These are phyloP conservation scores for Ceratocystis cubensis DNA, from an alignment of 2,329 filamentous ascomycete genomes.

Conservation along the genomic window DNA sequence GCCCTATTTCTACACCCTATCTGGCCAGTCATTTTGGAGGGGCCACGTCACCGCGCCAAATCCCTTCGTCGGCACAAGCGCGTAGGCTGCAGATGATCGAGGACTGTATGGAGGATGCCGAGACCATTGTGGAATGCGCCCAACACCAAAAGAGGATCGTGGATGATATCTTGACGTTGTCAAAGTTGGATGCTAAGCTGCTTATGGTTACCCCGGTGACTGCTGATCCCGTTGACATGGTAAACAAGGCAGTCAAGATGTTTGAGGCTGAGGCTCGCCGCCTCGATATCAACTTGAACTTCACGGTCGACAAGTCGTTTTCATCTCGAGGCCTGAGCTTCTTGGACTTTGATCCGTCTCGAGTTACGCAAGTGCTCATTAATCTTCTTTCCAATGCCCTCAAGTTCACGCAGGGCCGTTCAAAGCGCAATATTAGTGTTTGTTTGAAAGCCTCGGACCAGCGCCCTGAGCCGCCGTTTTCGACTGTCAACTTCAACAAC, in stretches of 20 bases:
- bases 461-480: constrained; percentile 31
- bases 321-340: constrained; percentile 46
- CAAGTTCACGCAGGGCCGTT: constrained; percentile 61
- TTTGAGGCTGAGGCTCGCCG: constrained; percentile 63
- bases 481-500: constrained; percentile 46
- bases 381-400: constrained; percentile 71
- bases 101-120: constrained; percentile 57
- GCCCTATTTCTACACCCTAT: background rate
- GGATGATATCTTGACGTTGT: constrained; percentile 62
- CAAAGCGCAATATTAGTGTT: constrained; percentile 42
- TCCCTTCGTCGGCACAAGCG: background rate
- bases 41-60: constrained; percentile 11
- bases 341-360: constrained; percentile 57
- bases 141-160: constrained; percentile 70
- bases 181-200: constrained; percentile 64
- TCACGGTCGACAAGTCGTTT: constrained; percentile 51
- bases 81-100: constrained; percentile 15
- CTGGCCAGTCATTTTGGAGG: background rate
- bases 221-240: constrained; percentile 53
- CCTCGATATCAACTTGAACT: constrained; percentile 53
- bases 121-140: constrained; percentile 65
- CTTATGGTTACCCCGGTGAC: constrained; percentile 59
- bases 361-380: constrained; percentile 66
- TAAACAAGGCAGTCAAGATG: constrained; percentile 60
- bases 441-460: constrained; percentile 34